Conservation (phyloP, 2,329 filamentous ascomycete genomes). For the Aspergillus sp. region DNA sequence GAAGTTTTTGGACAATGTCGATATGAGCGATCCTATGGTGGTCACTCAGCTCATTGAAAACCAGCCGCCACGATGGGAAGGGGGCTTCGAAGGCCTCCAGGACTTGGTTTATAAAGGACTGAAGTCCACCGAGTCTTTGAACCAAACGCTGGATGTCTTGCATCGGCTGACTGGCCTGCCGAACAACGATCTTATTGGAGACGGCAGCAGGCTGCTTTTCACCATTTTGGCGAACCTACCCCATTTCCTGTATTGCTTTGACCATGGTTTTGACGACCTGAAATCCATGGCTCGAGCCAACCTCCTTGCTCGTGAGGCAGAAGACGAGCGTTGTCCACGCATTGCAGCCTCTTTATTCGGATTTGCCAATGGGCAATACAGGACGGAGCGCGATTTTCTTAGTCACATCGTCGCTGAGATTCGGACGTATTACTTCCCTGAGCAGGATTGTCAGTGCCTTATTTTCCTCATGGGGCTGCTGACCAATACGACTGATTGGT, state of each 20-base stretch:
- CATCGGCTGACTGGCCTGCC: conserved; percentile 71
- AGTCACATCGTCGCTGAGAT: conserved; percentile 64
- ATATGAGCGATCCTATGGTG: conserved; percentile 62
- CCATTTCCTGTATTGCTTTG: conserved; percentile 69
- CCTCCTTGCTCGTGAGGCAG: conserved; percentile 61
- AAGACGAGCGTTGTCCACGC: conserved; percentile 57
- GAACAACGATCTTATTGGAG: conserved; percentile 69
- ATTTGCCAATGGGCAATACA: conserved; percentile 59
- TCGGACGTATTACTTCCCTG: conserved; percentile 67
- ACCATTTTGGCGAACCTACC: conserved; percentile 87
- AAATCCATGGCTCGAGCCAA: conserved; percentile 55
- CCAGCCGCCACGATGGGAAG: conserved; percentile 80
- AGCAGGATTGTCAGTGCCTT: conserved; percentile 72
- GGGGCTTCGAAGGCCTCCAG: conserved; percentile 76
- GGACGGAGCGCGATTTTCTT: conserved; percentile 65
- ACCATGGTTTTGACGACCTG: conserved; percentile 50
- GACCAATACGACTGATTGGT: conserved; percentile 80
- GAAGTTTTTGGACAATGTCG: conserved; percentile 71
- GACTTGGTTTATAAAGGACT: conserved; percentile 83
- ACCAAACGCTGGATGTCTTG: conserved; percentile 66
- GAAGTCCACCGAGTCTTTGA: conserved; percentile 73
- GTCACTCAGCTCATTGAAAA: conserved; percentile 65
- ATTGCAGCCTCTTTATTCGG: conserved; percentile 61
- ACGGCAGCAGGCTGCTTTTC: conserved; percentile 73
- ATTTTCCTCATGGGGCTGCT: conserved; percentile 86